Percentiles rank a stretch among this genome's conserved stretches.
Evolutionary conservation across 192 early-diverging fungal species (phyloP).

Genomic region (Podochytrium sp.): DNA sequence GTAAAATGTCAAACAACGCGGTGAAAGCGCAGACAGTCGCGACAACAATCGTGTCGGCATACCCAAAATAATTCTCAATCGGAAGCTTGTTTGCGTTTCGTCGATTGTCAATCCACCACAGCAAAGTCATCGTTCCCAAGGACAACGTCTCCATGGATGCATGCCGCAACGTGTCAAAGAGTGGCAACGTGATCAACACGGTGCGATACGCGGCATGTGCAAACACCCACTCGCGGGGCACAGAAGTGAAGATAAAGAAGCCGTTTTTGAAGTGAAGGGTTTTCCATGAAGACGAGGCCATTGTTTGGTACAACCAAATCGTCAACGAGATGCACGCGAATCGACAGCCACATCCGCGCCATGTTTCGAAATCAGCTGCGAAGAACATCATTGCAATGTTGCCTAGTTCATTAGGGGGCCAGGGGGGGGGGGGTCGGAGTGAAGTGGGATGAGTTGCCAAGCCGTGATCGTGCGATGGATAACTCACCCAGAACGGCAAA

Average conservation of each 20-base stretch:
- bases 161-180: slow-evolving; percentile 1
- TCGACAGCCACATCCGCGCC: not conserved
- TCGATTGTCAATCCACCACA: not conserved
- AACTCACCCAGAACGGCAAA: not conserved
- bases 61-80: not conserved
- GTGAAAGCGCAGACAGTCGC: not conserved
- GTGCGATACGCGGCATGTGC: not conserved
- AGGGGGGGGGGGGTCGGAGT: not conserved
- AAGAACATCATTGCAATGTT: slow-evolving; percentile 8
- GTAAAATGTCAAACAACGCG: not conserved
- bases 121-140: not conserved
- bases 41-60: slow-evolving; percentile 1
- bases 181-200: not conserved
- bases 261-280: not conserved
- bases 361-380: not conserved
- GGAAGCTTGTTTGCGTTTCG: not conserved
- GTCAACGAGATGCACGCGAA: not conserved
- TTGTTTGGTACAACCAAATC: not conserved
- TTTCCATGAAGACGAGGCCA: not conserved
- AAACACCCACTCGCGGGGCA: not conserved
- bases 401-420: not conserved
- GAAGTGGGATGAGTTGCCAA: not conserved
- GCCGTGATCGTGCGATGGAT: too few relatives aligned
- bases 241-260: not conserved
- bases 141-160: not conserved